Conservation (phyloP, 164 flowering plant species). For the Vitis vinifera region ASM3070453v1 NC_081806.1:2269501-2270000, state of each 20-base stretch:
- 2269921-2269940: not conserved
- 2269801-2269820: slow-evolving; percentile 4
- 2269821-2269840: slow-evolving; percentile 9
- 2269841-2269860: slow-evolving; percentile 13
- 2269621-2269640: slow-evolving; percentile 6
- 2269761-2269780: slow-evolving; percentile 11
- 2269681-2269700: slow-evolving; percentile 11
- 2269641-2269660: slow-evolving; percentile 4
- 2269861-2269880: slow-evolving; percentile 17
- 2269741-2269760: slow-evolving; percentile 11
- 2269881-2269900: slow-evolving; percentile 10
- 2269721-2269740: slow-evolving; percentile 1
- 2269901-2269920: slow-evolving; percentile 9
- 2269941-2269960: slow-evolving; percentile 6
- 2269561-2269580: slow-evolving; percentile 8
- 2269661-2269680: not conserved
- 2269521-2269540: slow-evolving; percentile 11
- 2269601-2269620: slow-evolving; percentile 9
- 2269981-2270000: slow-evolving; percentile 11
- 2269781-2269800: slow-evolving; percentile 5
- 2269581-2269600: slow-evolving; percentile 6
- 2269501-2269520: slow-evolving; percentile 5
- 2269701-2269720: slow-evolving; percentile 8
- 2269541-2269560: slow-evolving; percentile 12
- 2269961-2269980: slow-evolving; percentile 12